phyloP scores from a whole-genome alignment of 768 basidiomycete genomes.

The Chlorophyllum brunneum region DNA sequence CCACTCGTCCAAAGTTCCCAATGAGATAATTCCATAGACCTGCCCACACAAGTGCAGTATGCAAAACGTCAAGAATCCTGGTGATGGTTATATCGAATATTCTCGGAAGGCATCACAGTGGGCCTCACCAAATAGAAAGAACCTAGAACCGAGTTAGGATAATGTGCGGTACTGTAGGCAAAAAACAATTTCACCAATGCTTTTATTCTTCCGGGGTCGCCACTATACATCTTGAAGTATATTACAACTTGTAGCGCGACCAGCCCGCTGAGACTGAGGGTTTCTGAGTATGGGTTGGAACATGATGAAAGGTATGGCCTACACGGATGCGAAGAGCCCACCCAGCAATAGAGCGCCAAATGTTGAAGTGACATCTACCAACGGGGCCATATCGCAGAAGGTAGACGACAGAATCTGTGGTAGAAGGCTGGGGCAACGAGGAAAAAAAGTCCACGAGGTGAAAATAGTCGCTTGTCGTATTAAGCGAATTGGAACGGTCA shows the following conservation, averaged over 20 bases:
- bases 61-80: conserved; percentile 35
- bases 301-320: conserved; percentile 8
- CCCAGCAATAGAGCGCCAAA: conserved; percentile 38
- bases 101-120: conserved; percentile 11
- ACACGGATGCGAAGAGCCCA: conserved; percentile 33
- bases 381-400: conserved; percentile 15
- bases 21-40: conserved; percentile 39
- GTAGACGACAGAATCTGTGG: too few species aligned
- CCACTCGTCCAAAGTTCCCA: conserved; percentile 23
- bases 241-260: conserved; percentile 30
- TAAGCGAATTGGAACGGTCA: not conserved
- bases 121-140: conserved; percentile 25
- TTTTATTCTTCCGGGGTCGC: conserved; percentile 25
- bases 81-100: not conserved
- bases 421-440: too few species aligned
- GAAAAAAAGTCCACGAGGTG: not conserved
- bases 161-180: too few species aligned
- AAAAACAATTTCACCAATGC: conserved; percentile 20
- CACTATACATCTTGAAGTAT: conserved; percentile 31
- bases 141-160: conserved; percentile 21
- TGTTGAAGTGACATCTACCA: conserved; percentile 26
- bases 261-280: conserved; percentile 25
- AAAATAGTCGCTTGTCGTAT: not conserved
- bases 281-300: not conserved
- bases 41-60: conserved; percentile 34